These are phyloP conservation scores for Metschnikowia hibisci DNA, from an alignment of 805 yeast genomes.

Conservation along the genomic window DNA sequence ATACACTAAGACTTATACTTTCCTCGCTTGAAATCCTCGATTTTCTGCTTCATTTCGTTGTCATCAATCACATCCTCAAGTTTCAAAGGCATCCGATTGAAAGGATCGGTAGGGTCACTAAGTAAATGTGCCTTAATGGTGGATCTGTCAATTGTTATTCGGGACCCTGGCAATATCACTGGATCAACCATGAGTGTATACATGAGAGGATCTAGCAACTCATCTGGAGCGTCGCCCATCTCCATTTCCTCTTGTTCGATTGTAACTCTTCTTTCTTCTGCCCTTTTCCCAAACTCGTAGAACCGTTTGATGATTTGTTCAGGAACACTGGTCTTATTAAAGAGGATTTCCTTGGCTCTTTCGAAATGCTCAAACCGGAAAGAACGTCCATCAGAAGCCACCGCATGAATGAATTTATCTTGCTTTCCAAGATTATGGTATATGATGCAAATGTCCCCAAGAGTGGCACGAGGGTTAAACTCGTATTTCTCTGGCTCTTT, in stretches of 20 bases:
- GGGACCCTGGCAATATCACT: slow-evolving; percentile 86
- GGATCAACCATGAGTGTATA: slow-evolving; percentile 95
- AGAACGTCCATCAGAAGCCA: slow-evolving; percentile 90
- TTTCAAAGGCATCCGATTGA: slow-evolving; percentile 86
- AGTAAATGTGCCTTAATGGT: slow-evolving; percentile 91
- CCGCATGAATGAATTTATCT: slow-evolving; percentile 67
- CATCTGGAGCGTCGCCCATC: slow-evolving; percentile 93
- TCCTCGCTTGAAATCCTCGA: slow-evolving; percentile 50
- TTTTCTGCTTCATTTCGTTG: slow-evolving; percentile 59
- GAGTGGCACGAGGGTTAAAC: slow-evolving; percentile 73
- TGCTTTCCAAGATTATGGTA: slow-evolving; percentile 69
- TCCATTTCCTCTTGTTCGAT: slow-evolving; percentile 85
- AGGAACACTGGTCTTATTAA: slow-evolving; percentile 47
- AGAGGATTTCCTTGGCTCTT: slow-evolving; percentile 66
- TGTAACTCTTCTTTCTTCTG: slow-evolving; percentile 52
- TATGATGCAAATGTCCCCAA: slow-evolving; percentile 67
- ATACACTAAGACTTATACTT: slow-evolving; percentile 26
- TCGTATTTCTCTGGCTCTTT: slow-evolving; percentile 75
- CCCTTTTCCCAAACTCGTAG: slow-evolving; percentile 56
- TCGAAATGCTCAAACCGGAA: slow-evolving; percentile 62
- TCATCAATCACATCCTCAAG: slow-evolving; percentile 85
- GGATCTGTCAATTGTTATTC: slow-evolving; percentile 78
- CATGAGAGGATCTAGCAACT: slow-evolving; percentile 95
- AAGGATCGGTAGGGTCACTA: slow-evolving; percentile 96
- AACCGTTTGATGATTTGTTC: slow-evolving; percentile 50